These are phyloP conservation scores for Pythium myriotylum DNA, from an alignment of 352 stramenopile species.

Conservation along the genomic window DNA sequence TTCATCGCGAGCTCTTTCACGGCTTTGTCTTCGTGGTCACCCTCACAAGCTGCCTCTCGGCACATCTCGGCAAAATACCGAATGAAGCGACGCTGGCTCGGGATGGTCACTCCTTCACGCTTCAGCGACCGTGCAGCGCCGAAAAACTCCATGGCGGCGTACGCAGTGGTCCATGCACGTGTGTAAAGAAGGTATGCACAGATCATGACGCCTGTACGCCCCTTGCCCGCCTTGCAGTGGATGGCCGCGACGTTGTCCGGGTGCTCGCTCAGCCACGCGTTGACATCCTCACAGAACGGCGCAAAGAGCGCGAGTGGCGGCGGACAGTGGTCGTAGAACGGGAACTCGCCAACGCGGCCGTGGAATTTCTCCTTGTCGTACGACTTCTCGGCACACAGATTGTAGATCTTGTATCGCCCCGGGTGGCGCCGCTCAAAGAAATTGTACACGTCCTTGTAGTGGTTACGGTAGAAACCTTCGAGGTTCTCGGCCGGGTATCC, in stretches of 20 bases:
- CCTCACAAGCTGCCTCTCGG: slow-evolving; percentile 12
- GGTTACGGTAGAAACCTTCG: slow-evolving; percentile 90
- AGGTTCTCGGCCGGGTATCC: slow-evolving; percentile 89
- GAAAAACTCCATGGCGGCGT: slow-evolving; percentile 73
- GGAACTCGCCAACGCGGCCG: slow-evolving; percentile 68
- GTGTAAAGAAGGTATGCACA: slow-evolving; percentile 77
- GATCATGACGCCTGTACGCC: slow-evolving; percentile 90
- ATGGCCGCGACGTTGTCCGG: slow-evolving; percentile 83
- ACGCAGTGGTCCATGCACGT: slow-evolving; percentile 54
- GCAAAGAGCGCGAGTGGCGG: slow-evolving; percentile 73
- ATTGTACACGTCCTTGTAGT: slow-evolving; percentile 87
- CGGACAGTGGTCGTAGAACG: slow-evolving; percentile 89
- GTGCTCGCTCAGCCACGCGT: slow-evolving; percentile 54
- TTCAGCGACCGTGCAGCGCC: slow-evolving; percentile 72
- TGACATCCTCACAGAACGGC: slow-evolving; percentile 70
- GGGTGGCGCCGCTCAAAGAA: slow-evolving; percentile 89
- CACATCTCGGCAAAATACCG: slow-evolving; percentile 73
- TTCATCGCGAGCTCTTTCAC: slow-evolving; percentile 40
- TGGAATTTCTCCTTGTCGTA: slow-evolving; percentile 85
- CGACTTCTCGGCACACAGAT: slow-evolving; percentile 87
- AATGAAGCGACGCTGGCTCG: slow-evolving; percentile 79
- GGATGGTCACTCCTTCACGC: slow-evolving; percentile 82
- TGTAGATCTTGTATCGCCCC: slow-evolving; percentile 89
- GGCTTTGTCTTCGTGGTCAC: slow-evolving; percentile 13
- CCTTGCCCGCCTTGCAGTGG: slow-evolving; percentile 92